A percentile compares a stretch with the other conserved stretches of the same genome.
phyloP scores from a whole-genome alignment of 2,329 filamentous ascomycete genomes.

The Kalaharituber pfeilii region DNA sequence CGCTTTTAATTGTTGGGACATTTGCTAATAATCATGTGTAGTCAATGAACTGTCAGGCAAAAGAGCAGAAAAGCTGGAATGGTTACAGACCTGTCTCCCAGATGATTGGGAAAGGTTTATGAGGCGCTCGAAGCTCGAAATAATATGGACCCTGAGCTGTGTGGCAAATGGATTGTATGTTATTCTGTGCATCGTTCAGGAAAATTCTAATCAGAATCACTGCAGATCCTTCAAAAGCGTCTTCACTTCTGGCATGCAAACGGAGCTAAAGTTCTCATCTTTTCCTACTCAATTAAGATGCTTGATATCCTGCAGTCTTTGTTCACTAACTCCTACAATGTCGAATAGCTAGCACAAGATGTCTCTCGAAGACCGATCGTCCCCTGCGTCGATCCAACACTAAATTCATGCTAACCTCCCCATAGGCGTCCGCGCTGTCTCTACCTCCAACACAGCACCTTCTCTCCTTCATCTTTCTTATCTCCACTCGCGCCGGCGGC shows the following conservation, averaged over 20 bases:
- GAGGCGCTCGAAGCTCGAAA: constrained; percentile 59
- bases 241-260: constrained; percentile 77
- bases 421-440: constrained; percentile 43
- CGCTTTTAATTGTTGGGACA: background rate
- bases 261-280: constrained; percentile 87
- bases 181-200: background rate
- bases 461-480: constrained; percentile 81
- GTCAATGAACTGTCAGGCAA: constrained; percentile 42
- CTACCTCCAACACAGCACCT: constrained; percentile 79
- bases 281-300: constrained; percentile 78
- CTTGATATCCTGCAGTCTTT: constrained; percentile 69
- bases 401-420: constrained; percentile 16
- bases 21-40: too few relatives aligned
- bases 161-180: constrained; percentile 65
- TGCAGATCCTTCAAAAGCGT: constrained; percentile 58
- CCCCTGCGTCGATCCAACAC: background rate
- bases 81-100: constrained; percentile 57
- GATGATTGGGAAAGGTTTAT: constrained; percentile 55
- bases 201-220: background rate
- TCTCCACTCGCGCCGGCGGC: constrained; percentile 83
- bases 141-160: constrained; percentile 75
- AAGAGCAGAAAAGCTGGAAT: constrained; percentile 57
- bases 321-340: constrained; percentile 72
- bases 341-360: constrained; percentile 74
- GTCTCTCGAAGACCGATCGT: constrained; percentile 61